Percentiles rank a stretch among this genome's conserved stretches.
These are phyloP conservation scores for Alternaria viburni DNA, from an alignment of 2,329 filamentous ascomycete genomes.

Conservation along the genomic window DNA sequence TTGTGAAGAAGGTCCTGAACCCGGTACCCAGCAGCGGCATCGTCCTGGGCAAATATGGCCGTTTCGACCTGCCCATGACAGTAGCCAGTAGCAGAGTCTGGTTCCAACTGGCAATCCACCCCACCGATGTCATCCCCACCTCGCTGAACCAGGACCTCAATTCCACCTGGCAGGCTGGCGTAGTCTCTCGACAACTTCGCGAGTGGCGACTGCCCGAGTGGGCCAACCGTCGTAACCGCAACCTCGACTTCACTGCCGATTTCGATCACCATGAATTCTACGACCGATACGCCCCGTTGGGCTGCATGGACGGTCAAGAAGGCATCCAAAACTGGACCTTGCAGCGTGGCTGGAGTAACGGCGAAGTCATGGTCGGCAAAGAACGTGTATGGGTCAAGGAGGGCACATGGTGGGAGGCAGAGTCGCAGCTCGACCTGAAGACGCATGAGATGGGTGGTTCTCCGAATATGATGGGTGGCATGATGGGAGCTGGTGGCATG, in stretches of 20 bases:
- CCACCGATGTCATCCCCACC: slow-evolving; percentile 83
- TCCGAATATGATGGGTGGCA: slow-evolving; percentile 54
- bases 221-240: slow-evolving; percentile 90
- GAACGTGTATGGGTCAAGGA: slow-evolving; percentile 97
- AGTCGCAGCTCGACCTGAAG: slow-evolving; percentile 92
- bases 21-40: slow-evolving; percentile 80
- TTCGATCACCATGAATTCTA: slow-evolving; percentile 94
- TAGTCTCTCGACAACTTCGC: slow-evolving; percentile 89
- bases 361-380: slow-evolving; percentile 87
- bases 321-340: slow-evolving; percentile 94
- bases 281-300: slow-evolving; percentile 79
- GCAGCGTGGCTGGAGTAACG: slow-evolving; percentile 97
- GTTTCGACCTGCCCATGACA: slow-evolving; percentile 76
- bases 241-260: slow-evolving; percentile 93
- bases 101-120: slow-evolving; percentile 93
- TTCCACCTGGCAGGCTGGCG: slow-evolving; percentile 91
- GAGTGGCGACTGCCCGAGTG: slow-evolving; percentile 95
- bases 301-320: slow-evolving; percentile 87
- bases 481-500: slow-evolving; percentile 65
- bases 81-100: slow-evolving; percentile 87
- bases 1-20: slow-evolving; percentile 81
- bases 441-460: slow-evolving; percentile 57
- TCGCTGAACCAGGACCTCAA: slow-evolving; percentile 74
- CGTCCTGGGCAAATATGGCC: slow-evolving; percentile 75
- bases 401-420: slow-evolving; percentile 95